Evolutionary conservation across 225 moss, liverwort and hornwort species (phyloP).

Genomic region (Asterella californica): DNA sequence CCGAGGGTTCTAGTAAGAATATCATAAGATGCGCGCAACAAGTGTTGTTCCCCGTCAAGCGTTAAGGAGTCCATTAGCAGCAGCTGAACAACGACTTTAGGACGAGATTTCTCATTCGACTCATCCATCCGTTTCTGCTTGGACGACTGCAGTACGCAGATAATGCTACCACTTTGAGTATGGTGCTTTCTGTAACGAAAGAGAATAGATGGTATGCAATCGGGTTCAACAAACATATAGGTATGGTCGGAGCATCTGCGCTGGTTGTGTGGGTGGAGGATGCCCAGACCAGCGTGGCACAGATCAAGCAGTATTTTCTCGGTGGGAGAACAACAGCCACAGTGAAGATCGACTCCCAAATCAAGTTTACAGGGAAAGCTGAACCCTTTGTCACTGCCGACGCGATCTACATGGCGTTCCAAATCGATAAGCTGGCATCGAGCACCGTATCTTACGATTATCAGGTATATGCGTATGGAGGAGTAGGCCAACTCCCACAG

Average conservation of each 20-base stretch:
- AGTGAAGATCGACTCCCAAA: not conserved
- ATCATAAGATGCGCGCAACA: too few species aligned
- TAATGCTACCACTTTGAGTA: constrained; percentile 16
- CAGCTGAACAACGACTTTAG: not conserved
- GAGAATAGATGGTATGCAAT: constrained; percentile 28
- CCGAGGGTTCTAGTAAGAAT: too few species aligned
- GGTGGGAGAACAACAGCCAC: accelerated
- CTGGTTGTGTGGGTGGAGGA: constrained; percentile 24
- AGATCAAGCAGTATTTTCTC: constrained; percentile 6
- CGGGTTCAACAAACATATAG: constrained; percentile 6
- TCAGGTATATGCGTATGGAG: not conserved
- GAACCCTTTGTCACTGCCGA: not conserved
- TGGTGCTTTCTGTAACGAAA: constrained; percentile 15
- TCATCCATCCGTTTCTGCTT: not conserved
- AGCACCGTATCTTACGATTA: not conserved
- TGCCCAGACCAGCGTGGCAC: not conserved
- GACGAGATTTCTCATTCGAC: not conserved
- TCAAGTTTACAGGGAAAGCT: not conserved
- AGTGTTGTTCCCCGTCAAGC: too few species aligned
- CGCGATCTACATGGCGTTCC: constrained; percentile 15
- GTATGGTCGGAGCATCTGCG: constrained; percentile 19
- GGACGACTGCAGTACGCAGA: constrained; percentile 19
- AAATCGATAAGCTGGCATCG: not conserved
- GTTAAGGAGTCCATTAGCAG: not conserved
- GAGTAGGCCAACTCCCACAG: not conserved